Evolutionary conservation across 768 basidiomycete genomes (phyloP).

Genomic region (Kwoniella botswanensis): DNA sequence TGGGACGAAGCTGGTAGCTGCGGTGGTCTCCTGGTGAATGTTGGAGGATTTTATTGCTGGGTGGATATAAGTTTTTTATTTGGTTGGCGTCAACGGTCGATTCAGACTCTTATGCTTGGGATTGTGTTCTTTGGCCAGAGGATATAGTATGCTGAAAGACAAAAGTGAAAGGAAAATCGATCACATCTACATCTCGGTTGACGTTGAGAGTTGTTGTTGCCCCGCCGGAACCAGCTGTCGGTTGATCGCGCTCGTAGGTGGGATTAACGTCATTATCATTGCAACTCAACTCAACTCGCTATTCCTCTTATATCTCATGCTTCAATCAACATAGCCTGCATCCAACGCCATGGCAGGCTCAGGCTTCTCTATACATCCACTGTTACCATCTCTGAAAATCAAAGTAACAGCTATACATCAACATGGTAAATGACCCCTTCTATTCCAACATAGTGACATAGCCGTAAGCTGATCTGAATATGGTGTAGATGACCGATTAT

Average conservation of each 20-base stretch:
- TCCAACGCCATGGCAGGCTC: slow-evolving; percentile 28
- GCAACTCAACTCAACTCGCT: neutral
- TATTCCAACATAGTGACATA: neutral
- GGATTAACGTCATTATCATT: slow-evolving; percentile 4
- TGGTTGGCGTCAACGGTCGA: no score
- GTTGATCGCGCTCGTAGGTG: no score
- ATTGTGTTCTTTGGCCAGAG: no score
- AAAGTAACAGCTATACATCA: slow-evolving; percentile 44
- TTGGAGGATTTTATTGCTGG: no score
- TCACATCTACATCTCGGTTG: neutral
- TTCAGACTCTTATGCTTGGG: no score
- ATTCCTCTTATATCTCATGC: neutral
- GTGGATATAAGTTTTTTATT: no score
- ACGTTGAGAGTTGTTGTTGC: neutral
- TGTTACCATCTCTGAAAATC: slow-evolving; percentile 38
- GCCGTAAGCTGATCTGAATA: neutral
- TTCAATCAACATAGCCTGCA: neutral
- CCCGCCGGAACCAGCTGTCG: neutral
- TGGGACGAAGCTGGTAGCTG: no score
- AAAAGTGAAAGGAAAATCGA: neutral
- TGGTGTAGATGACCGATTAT: slow-evolving; percentile 65
- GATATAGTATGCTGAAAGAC: no score
- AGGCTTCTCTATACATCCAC: slow-evolving; percentile 35
- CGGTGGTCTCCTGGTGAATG: no score
- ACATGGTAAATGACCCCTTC: slow-evolving; percentile 31